Conservation (phyloP, 768 basidiomycete species). For the Strobilomyces echinocephalus region DNA sequence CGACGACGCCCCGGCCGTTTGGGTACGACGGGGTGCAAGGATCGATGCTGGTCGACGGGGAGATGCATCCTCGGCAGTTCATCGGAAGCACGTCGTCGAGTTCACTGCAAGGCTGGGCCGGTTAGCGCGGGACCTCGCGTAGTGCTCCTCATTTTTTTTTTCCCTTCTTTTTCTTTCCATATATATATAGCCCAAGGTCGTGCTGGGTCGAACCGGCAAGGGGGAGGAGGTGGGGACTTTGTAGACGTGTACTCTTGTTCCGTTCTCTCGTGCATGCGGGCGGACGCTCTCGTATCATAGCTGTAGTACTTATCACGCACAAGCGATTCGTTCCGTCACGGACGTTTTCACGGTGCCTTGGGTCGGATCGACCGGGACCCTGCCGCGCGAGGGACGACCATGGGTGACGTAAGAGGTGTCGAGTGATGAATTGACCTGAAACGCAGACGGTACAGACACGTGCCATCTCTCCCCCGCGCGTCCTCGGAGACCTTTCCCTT, state of each 20-base stretch:
- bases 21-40: slow-evolving; percentile 12
- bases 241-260: slow-evolving; percentile 8
- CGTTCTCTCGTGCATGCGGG: not conserved
- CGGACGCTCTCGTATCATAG: not conserved
- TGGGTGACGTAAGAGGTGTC: too few relatives aligned
- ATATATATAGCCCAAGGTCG: not conserved
- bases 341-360: not conserved
- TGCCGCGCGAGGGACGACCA: too few relatives aligned
- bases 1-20: slow-evolving; percentile 3
- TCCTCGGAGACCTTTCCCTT: too few relatives aligned
- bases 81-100: slow-evolving; percentile 21
- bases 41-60: slow-evolving; percentile 6
- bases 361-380: not conserved
- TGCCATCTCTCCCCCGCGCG: not conserved
- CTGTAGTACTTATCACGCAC: not conserved
- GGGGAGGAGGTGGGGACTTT: slow-evolving; percentile 19
- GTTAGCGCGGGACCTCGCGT: slow-evolving; percentile 5
- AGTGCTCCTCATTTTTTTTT: not conserved
- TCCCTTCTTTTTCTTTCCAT: not conserved
- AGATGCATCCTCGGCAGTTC: slow-evolving; percentile 5
- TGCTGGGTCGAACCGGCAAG: slow-evolving; percentile 2
- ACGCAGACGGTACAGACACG: not conserved
- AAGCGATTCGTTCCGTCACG: not conserved
- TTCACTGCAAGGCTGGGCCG: slow-evolving; percentile 29
- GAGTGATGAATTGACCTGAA: not conserved